Evolutionary conservation across 306 rosid genomes (phyloP), one percentile per base, ranked within the genome.

Genomic region (Citrullus amarus): DNA sequence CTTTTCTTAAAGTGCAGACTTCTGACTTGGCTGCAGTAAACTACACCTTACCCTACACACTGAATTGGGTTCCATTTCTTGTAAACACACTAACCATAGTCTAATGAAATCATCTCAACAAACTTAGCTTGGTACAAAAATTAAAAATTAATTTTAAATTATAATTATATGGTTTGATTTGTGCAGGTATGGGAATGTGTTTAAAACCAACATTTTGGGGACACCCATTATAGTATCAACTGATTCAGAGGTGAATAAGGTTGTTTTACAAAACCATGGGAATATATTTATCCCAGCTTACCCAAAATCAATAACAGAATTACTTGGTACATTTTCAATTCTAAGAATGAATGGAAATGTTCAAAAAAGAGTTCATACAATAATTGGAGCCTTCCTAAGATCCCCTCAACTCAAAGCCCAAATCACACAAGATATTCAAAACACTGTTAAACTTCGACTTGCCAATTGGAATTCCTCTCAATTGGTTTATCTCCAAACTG

Each of bases 131-230:
- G 22, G 22, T 22, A 22, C 22, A 22, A 22, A 22, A 22, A 22
- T 22, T 22, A 22, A 22, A 22, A 22, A 22, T 22, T 22, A 0
- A 22, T 22, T 22, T 22, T 22, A 22, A 22, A 22, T 41, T 6
- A 41, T 41, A 7, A 39, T 41, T 41, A 6, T 1, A 41, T 6
- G 46, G 9, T 41, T 41, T 41, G 46, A 41, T 41, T 32, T 59
- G 36, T 69, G 78, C 84, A 95, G 97, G 85, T 92, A 95, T 16
- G 99, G 99, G 58, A 81, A 82, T 61, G 99, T 95, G 88, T 95
- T 95, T 62, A 92, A 79, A 81, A 92, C 99, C 1, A 77, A 86
- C 82, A 88, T 92, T 10, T 38, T 95, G 83, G 99, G 99, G 79
- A 95, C 87, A 62, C 88, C 86, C 13, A 89, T 95, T 79, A 90